Percentiles rank a stretch among this genome's conserved stretches.
Evolutionary conservation across 2,329 filamentous ascomycete genomes (phyloP).

Genomic region (Penicillium sp.): DNA sequence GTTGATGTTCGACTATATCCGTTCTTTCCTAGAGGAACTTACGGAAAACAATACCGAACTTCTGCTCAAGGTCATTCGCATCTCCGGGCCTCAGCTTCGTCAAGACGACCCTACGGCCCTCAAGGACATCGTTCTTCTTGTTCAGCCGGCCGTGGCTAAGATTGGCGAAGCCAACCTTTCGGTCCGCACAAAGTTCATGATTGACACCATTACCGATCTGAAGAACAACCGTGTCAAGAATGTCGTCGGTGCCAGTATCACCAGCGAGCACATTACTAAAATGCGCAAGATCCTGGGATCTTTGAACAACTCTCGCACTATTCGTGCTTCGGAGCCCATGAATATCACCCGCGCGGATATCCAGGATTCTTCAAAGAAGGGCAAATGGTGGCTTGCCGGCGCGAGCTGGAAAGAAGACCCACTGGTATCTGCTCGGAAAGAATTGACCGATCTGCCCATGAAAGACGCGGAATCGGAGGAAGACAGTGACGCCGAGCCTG

Average conservation of each 20-base stretch:
- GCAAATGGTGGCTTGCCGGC: slow-evolving; percentile 98
- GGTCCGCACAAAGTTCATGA: slow-evolving; percentile 93
- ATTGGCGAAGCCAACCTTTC: slow-evolving; percentile 71
- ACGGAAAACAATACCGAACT: slow-evolving; percentile 88
- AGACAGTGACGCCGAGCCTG: slow-evolving; percentile 50
- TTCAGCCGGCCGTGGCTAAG: slow-evolving; percentile 71
- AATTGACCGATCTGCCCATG: slow-evolving; percentile 24
- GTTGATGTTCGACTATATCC: slow-evolving; percentile 88
- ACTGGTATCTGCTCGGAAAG: slow-evolving; percentile 37
- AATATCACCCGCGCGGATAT: slow-evolving; percentile 81
- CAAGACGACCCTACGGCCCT: slow-evolving; percentile 85
- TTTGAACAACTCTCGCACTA: slow-evolving; percentile 63
- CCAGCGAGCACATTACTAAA: slow-evolving; percentile 77
- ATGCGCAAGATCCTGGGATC: slow-evolving; percentile 88
- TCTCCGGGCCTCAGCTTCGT: slow-evolving; percentile 77
- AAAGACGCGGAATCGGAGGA: slow-evolving; percentile 17
- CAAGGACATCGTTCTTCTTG: slow-evolving; percentile 80
- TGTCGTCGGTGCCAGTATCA: slow-evolving; percentile 67
- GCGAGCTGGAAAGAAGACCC: slow-evolving; percentile 72
- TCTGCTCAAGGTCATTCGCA: slow-evolving; percentile 78
- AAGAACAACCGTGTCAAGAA: slow-evolving; percentile 92
- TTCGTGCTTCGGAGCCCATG: slow-evolving; percentile 78
- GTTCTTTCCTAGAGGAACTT: slow-evolving; percentile 71
- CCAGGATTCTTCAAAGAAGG: slow-evolving; percentile 76
- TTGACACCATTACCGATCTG: slow-evolving; percentile 90